Evolutionary conservation across 116 monocot genomes (phyloP).

Genomic region (Dioscorea cayenensis): DNA sequence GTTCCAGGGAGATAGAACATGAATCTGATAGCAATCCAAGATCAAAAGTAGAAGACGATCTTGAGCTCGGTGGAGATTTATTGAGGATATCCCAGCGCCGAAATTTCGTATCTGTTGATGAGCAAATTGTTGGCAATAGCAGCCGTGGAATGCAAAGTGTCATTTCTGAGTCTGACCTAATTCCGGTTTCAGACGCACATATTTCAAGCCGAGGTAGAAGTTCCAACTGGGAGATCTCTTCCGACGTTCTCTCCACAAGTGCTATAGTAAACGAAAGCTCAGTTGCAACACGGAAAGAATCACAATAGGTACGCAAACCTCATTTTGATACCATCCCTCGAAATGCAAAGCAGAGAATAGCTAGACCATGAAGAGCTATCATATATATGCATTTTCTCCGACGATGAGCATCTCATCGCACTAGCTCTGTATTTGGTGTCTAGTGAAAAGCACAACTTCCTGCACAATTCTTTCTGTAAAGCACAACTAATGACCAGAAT

Average conservation of each 20-base stretch:
- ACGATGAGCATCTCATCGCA: not conserved
- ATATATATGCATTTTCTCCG: not conserved
- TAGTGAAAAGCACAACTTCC: not conserved
- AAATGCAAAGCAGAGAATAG: not conserved
- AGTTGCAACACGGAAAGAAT: constrained; percentile 1
- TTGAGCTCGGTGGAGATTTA: constrained; percentile 68
- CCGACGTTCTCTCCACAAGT: constrained; percentile 36
- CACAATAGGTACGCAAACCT: not conserved
- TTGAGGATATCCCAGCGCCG: constrained; percentile 67
- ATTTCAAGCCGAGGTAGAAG: constrained; percentile 54
- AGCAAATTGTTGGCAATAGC: constrained; percentile 28
- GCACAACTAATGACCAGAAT: not conserved
- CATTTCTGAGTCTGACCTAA: constrained; percentile 18
- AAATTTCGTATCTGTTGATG: constrained; percentile 33
- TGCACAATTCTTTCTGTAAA: constrained; percentile 17
- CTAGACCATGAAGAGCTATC: too few relatives aligned
- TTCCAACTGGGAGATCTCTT: constrained; percentile 66
- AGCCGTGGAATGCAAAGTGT: constrained; percentile 26
- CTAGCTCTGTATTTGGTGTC: not conserved
- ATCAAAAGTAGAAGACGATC: constrained; percentile 80
- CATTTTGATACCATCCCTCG: not conserved
- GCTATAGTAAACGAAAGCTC: constrained; percentile 8
- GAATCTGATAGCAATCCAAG: constrained; percentile 43
- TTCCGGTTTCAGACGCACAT: constrained; percentile 6
- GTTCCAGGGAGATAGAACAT: constrained; percentile 22